Base-by-base conservation (phyloP, 768 basidiomycete species). In the Pholiota molesta region DNA sequence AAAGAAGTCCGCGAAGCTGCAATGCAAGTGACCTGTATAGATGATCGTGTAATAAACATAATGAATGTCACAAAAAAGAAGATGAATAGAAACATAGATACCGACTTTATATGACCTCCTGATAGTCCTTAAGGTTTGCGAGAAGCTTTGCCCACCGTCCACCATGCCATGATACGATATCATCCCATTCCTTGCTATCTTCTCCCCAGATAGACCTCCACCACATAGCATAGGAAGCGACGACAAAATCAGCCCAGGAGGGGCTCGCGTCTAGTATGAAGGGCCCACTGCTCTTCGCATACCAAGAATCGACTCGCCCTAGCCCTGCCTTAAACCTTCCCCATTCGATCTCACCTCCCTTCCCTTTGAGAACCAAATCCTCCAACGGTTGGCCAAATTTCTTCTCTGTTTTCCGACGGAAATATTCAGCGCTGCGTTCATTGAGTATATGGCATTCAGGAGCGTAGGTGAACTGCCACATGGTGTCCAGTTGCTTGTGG, bases 101-200 rank as follows among this genome's bases (percentile, higher is more conserved):
- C 7, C 23, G 29, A 28, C 42, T 49, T 61, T 54, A 67, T 9
- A 61, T 53, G 35, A 69, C 51, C 11, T 59, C 58, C 51, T 72
- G 72, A 56, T 76, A 79, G 42, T 71, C 69, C 63, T 71, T 68
- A 47, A 79, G 62, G 28, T 66, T 63, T 17, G 68, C 68, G 5
- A 76, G 33, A 14, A 77, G 64, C 31, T 60, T 66, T 31, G 49
- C 72, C 83, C 81, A 83, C 37, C 75, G 69, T 17, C 80, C 81
- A 16, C 67, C 73, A 55, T 81, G 70, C 78, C 75, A 79, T 26
- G 62, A 70, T 44, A 61, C 63, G 16, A 84, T 60, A n/a, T 75
- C 72, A 49, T 71, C 74, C 81, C 81, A 84, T 55, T 78, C 74
- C 44, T 72, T 63, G 44, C 78, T 78, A 13, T 81, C 74, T 57